These are phyloP conservation scores for Physcia stellaris DNA, from an alignment of 495 filamentous ascomycete genomes.

Conservation along the genomic window DNA sequence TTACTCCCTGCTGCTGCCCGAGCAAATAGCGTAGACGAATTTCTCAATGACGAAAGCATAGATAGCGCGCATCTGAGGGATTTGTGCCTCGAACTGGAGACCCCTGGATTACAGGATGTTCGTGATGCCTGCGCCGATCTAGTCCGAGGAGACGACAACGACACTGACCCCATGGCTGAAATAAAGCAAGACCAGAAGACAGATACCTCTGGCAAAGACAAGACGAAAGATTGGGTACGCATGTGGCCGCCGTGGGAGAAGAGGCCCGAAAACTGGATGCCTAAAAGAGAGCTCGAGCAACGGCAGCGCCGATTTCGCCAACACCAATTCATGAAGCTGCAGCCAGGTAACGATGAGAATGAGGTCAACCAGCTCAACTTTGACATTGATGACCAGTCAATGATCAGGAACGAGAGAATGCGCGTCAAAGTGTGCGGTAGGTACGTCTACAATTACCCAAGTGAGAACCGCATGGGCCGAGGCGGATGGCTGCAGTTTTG, in stretches of 20 bases:
- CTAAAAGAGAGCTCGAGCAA: too few relatives aligned
- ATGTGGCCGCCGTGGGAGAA: slow-evolving; percentile 18
- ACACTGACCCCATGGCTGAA: slow-evolving; percentile 16
- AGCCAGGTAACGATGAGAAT: slow-evolving; percentile 13
- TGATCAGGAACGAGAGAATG: slow-evolving; percentile 19
- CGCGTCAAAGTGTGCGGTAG: slow-evolving; percentile 36
- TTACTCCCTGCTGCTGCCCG: slow-evolving; percentile 30
- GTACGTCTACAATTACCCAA: slow-evolving; percentile 42
- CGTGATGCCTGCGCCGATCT: slow-evolving; percentile 41
- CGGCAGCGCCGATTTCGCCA: too few relatives aligned
- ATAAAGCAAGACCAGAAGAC: slow-evolving; percentile 5
- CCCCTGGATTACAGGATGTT: slow-evolving; percentile 32
- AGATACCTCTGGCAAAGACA: background rate
- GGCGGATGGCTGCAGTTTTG: slow-evolving; percentile 42
- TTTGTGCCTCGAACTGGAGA: slow-evolving; percentile 32
- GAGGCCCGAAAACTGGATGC: background rate
- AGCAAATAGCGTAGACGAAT: slow-evolving; percentile 32
- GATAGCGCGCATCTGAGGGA: slow-evolving; percentile 31
- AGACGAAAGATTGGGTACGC: slow-evolving; percentile 17
- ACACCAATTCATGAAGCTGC: slow-evolving; percentile 1
- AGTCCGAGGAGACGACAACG: slow-evolving; percentile 24
- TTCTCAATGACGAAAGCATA: slow-evolving; percentile 28
- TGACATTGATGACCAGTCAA: slow-evolving; percentile 13
- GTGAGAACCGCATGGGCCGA: slow-evolving; percentile 32
- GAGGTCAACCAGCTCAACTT: too few relatives aligned